Conservation (phyloP, 2,329 filamentous ascomycete species). For the Rhynchosporium agropyri region DNA sequence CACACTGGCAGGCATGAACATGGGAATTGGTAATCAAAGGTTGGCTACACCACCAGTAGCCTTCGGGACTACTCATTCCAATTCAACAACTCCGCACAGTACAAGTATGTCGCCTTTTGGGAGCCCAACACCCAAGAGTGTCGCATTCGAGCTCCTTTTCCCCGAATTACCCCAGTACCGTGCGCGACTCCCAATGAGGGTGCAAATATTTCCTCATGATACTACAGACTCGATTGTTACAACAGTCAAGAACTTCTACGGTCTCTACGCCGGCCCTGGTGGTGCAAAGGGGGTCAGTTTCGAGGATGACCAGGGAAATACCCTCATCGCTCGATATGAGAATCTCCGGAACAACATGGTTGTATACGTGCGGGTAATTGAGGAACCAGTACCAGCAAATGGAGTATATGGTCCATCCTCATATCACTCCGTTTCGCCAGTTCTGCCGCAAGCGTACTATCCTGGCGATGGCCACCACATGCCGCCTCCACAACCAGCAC, state of each 20-base stretch:
- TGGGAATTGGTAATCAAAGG: slow-evolving; percentile 33
- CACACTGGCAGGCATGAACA: slow-evolving; percentile 37
- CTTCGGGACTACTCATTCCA: slow-evolving; percentile 34
- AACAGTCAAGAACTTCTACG: slow-evolving; percentile 99
- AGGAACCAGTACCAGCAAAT: slow-evolving; percentile 53
- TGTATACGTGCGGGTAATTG: slow-evolving; percentile 87
- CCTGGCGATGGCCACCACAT: slow-evolving; percentile 66
- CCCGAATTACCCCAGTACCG: slow-evolving; percentile 67
- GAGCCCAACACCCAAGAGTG: slow-evolving; percentile 63
- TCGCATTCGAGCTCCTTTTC: slow-evolving; percentile 77
- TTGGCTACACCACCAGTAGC: slow-evolving; percentile 39
- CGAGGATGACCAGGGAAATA: slow-evolving; percentile 86
- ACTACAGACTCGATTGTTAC: slow-evolving; percentile 97
- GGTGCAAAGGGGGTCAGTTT: slow-evolving; percentile 87
- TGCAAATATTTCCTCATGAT: slow-evolving; percentile 93
- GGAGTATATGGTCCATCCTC: slow-evolving; percentile 55
- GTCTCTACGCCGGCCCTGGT: slow-evolving; percentile 76
- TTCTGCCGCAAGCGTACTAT: slow-evolving; percentile 56
- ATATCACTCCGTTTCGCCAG: slow-evolving; percentile 55
- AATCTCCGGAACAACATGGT: slow-evolving; percentile 93
- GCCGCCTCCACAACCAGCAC: slow-evolving; percentile 57
- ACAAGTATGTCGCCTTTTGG: slow-evolving; percentile 40
- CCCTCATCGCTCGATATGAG: slow-evolving; percentile 92
- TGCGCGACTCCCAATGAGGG: slow-evolving; percentile 79
- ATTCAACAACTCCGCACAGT: slow-evolving; percentile 35